These are phyloP conservation scores for Suillus variegatus DNA, from an alignment of 768 basidiomycete species.

Conservation along the genomic window DNA sequence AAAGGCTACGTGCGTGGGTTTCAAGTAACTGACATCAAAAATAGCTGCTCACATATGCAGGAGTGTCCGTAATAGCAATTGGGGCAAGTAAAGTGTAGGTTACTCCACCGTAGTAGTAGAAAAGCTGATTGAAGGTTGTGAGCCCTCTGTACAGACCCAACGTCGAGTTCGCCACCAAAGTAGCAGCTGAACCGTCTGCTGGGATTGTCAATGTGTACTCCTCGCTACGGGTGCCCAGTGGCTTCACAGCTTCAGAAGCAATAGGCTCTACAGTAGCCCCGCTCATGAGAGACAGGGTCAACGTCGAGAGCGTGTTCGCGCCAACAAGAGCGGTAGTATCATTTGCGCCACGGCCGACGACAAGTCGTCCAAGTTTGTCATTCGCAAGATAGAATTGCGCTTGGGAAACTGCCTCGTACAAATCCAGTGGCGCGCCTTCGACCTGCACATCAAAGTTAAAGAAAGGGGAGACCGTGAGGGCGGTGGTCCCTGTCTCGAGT, in stretches of 20 bases:
- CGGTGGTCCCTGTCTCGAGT: constrained; percentile 26
- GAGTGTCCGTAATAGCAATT: constrained; percentile 43
- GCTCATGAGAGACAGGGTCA: constrained; percentile 28
- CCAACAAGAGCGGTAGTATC: constrained; percentile 28
- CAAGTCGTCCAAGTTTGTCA: constrained; percentile 41
- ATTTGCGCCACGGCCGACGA: constrained; percentile 39
- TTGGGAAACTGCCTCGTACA: constrained; percentile 35
- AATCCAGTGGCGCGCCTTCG: constrained; percentile 30
- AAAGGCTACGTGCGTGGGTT: constrained; percentile 26
- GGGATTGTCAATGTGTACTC: constrained; percentile 45
- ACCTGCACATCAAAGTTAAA: constrained; percentile 33
- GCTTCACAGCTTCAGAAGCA: constrained; percentile 34
- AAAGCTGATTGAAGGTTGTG: constrained; percentile 56
- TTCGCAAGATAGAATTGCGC: constrained; percentile 31
- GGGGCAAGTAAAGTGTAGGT: constrained; percentile 44
- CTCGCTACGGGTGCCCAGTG: constrained; percentile 43
- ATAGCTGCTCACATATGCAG: constrained; percentile 43
- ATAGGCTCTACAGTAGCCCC: constrained; percentile 30
- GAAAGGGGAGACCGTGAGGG: constrained; percentile 23
- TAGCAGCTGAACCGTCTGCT: constrained; percentile 34
- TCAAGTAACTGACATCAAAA: not conserved
- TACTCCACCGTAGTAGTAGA: constrained; percentile 38
- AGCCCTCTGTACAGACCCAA: constrained; percentile 55
- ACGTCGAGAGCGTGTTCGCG: constrained; percentile 26
- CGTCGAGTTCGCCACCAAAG: constrained; percentile 44